These are phyloP conservation scores for Jackrogersella minutella DNA, from an alignment of 495 filamentous ascomycete genomes.

Conservation along the genomic window DNA sequence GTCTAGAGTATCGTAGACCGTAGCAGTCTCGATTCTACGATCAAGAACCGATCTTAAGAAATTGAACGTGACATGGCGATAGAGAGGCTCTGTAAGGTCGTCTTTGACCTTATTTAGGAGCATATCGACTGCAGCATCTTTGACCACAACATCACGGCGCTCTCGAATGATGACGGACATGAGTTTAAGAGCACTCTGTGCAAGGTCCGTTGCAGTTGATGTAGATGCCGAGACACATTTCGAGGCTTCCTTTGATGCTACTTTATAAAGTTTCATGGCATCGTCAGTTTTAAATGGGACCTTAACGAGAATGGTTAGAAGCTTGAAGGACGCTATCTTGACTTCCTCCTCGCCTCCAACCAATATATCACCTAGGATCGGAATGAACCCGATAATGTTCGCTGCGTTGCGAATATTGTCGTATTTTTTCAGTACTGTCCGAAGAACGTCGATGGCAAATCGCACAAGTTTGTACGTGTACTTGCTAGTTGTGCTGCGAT, in stretches of 20 bases:
- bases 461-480: constrained; percentile 83
- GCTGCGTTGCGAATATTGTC: constrained; percentile 76
- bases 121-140: constrained; percentile 83
- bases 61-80: constrained; percentile 90
- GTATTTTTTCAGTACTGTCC: constrained; percentile 81
- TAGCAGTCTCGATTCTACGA: constrained; percentile 81
- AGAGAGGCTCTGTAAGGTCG: constrained; percentile 91
- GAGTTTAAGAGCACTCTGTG: constrained; percentile 87
- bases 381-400: constrained; percentile 84
- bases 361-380: constrained; percentile 85
- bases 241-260: constrained; percentile 81
- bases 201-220: constrained; percentile 78
- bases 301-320: constrained; percentile 84
- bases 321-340: constrained; percentile 80
- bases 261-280: constrained; percentile 77
- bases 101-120: constrained; percentile 82
- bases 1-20: constrained; percentile 91
- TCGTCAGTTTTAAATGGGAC: constrained; percentile 79
- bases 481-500: constrained; percentile 71
- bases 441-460: constrained; percentile 86
- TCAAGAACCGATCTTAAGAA: constrained; percentile 87
- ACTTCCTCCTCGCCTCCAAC: constrained; percentile 87
- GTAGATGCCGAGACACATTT: constrained; percentile 69
- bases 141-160: constrained; percentile 73
- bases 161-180: constrained; percentile 86